phyloP scores from a whole-genome alignment of 1,139 yeast species.

The Diutina ranongensis region DNA sequence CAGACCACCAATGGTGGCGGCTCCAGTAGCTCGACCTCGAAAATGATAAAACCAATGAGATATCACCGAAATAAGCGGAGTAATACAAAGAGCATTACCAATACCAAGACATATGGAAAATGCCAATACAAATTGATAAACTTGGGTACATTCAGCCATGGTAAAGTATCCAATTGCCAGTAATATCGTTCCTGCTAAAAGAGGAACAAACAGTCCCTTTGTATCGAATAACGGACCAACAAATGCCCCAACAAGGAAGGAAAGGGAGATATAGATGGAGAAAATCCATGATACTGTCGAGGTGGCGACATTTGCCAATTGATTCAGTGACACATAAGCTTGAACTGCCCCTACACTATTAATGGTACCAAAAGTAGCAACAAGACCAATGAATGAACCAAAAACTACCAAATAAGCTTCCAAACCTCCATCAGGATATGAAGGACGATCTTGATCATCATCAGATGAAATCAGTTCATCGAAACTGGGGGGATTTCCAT shows the following conservation, averaged over 20 bases:
- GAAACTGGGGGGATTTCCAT: not conserved
- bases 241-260: conserved; percentile 17
- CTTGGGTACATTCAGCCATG: conserved; percentile 13
- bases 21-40: conserved; percentile 18
- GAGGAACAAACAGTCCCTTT: conserved; percentile 15
- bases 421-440: conserved; percentile 17
- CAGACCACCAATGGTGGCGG: conserved; percentile 19
- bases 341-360: conserved; percentile 21
- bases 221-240: conserved; percentile 19
- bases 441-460: not conserved
- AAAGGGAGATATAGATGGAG: conserved; percentile 19
- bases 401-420: conserved; percentile 14
- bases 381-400: conserved; percentile 18
- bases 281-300: conserved; percentile 24
- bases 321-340: conserved; percentile 14
- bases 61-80: conserved; percentile 38
- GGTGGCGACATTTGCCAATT: conserved; percentile 12
- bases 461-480: too few species aligned
- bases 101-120: conserved; percentile 18
- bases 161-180: conserved; percentile 16
- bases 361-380: conserved; percentile 18
- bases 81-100: conserved; percentile 38
- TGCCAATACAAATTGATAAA: conserved; percentile 19
- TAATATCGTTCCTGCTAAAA: conserved; percentile 12
- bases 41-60: conserved; percentile 16